These are phyloP conservation scores for Trichoderma koningiopsis DNA, from an alignment of 2,329 filamentous ascomycete species.

Conservation along the genomic window DNA sequence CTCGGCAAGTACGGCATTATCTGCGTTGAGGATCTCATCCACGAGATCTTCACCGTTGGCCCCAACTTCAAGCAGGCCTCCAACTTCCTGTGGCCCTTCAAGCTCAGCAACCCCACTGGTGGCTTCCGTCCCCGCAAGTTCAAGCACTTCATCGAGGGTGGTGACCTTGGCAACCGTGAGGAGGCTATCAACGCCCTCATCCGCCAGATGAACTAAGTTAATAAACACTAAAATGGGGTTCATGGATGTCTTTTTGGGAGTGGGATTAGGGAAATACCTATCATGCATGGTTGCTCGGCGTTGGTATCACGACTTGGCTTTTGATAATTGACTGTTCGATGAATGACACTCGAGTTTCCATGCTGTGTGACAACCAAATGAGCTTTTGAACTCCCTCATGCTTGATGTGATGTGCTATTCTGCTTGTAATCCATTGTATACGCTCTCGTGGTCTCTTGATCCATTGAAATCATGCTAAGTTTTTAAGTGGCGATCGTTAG, in stretches of 20 bases:
- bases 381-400: neutral
- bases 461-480: neutral
- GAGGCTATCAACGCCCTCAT: constrained; percentile 96
- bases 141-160: constrained; percentile 98
- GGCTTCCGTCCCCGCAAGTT: constrained; percentile 97
- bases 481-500: neutral
- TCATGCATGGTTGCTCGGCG: constrained; percentile 45
- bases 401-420: neutral
- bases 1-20: constrained; percentile 99
- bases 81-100: constrained; percentile 99
- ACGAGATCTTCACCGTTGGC: constrained; percentile 98
- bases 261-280: constrained; percentile 37
- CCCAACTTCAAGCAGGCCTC: constrained; percentile 99
- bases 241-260: constrained; percentile 33
- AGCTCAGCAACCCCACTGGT: constrained; percentile 97
- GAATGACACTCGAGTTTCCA: constrained; percentile 46
- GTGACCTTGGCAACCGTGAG: constrained; percentile 98
- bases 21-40: constrained; percentile 98
- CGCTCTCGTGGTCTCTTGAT: neutral
- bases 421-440: neutral
- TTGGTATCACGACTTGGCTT: constrained; percentile 43
- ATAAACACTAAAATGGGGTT: constrained; percentile 27
- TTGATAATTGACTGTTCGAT: constrained; percentile 45
- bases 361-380: constrained; percentile 23
- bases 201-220: constrained; percentile 91